Conservation (phyloP, 2,329 filamentous ascomycete genomes). For the Rutstroemia sp. region DNA sequence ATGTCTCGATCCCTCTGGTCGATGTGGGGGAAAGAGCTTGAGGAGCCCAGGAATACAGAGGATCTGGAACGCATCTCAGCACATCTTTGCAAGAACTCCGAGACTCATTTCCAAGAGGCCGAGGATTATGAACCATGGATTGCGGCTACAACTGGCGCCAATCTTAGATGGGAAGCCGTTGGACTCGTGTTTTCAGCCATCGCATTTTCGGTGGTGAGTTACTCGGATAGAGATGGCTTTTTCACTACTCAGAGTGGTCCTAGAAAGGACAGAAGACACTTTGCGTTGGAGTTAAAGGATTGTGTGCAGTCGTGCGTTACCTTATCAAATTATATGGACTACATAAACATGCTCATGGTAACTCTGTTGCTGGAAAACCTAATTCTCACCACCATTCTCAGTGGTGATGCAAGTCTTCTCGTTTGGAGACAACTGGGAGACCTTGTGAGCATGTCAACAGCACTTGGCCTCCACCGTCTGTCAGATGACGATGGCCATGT, state of each 20-base stretch:
- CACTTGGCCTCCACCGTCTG: constrained; percentile 26
- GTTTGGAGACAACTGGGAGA: constrained; percentile 35
- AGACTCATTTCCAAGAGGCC: constrained; percentile 22
- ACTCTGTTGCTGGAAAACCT: constrained; percentile 31
- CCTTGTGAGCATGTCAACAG: constrained; percentile 28
- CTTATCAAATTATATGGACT: constrained; percentile 29
- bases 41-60: constrained; percentile 17
- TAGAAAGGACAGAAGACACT: constrained; percentile 20
- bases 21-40: constrained; percentile 17
- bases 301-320: constrained; percentile 32
- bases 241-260: constrained; percentile 21
- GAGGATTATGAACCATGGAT: constrained; percentile 26
- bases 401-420: constrained; percentile 35
- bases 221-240: constrained; percentile 20
- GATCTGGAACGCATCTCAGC: constrained; percentile 21
- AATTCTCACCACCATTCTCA: constrained; percentile 33
- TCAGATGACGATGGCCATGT: constrained; percentile 13
- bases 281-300: constrained; percentile 26
- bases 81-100: constrained; percentile 26
- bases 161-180: constrained; percentile 29
- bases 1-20: constrained; percentile 21
- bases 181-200: constrained; percentile 23
- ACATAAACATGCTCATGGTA: constrained; percentile 34
- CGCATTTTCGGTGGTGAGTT: constrained; percentile 15
- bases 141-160: constrained; percentile 19